A percentile compares a stretch with the other conserved stretches of the same genome.
These are phyloP conservation scores for Dillenia turbinata DNA, from an alignment of 164 flowering plant species.

Conservation along the genomic window DNA sequence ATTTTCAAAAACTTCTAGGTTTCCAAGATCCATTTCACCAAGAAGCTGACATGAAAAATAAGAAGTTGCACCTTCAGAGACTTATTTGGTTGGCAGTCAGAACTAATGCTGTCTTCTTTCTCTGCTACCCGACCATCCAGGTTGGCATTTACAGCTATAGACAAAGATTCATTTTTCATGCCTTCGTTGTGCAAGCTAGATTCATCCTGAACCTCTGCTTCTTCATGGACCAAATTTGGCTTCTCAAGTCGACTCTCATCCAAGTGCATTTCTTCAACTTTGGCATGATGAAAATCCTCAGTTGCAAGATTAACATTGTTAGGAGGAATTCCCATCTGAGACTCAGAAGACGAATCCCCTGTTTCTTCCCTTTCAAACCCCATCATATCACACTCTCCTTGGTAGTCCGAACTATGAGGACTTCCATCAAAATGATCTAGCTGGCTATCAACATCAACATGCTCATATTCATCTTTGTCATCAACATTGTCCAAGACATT, in stretches of 20 bases:
- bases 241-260: constrained; percentile 13
- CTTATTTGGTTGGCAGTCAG: constrained; percentile 8
- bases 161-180: constrained; percentile 11
- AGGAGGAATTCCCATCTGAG: constrained; percentile 17
- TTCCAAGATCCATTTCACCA: no score
- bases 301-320: constrained; percentile 6
- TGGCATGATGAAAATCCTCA: neutral
- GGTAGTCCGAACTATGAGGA: constrained; percentile 30
- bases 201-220: no score
- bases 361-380: constrained; percentile 25
- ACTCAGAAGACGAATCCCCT: constrained; percentile 17
- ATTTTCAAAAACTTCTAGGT: no score
- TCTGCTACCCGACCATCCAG: constrained; percentile 5
- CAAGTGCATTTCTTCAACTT: neutral
- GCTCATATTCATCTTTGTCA: constrained; percentile 27
- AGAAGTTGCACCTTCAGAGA: constrained; percentile 35
- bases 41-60: no score
- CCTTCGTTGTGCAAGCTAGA: no score
- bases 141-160: constrained; percentile 14
- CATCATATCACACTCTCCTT: constrained; percentile 25
- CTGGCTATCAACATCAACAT: constrained; percentile 17
- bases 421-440: constrained; percentile 30
- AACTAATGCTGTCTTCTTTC: constrained; percentile 11
- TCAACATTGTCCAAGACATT: constrained; percentile 19
- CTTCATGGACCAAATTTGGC: neutral